phyloP scores from a whole-genome alignment of 1,284 basidiomycete species.

The Tranzscheliella williamsii region DNA sequence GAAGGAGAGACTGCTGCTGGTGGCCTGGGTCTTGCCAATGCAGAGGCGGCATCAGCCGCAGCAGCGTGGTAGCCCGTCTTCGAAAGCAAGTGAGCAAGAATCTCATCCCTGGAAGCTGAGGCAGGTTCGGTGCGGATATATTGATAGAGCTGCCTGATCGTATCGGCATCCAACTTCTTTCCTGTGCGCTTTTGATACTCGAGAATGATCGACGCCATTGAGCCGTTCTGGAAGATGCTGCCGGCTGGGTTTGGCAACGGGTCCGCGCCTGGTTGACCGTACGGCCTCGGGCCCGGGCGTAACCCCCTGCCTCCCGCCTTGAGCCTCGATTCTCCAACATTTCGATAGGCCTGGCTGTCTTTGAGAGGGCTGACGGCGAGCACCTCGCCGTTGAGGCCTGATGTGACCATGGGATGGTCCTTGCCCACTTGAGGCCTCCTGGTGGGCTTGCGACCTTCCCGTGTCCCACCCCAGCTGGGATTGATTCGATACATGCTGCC shows the following conservation, averaged over 20 bases:
- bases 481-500: conserved; percentile 57
- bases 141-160: conserved; percentile 16
- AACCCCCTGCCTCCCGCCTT: conserved; percentile 13
- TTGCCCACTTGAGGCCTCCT: conserved; percentile 44
- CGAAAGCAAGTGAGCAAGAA: conserved; percentile 27
- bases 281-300: conserved; percentile 41
- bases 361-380: conserved; percentile 47
- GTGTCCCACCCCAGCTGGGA: conserved; percentile 48
- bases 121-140: conserved; percentile 27
- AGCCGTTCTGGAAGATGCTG: conserved; percentile 52
- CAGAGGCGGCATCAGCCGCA: conserved; percentile 26
- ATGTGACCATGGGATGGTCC: conserved; percentile 51
- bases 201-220: conserved; percentile 43
- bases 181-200: conserved; percentile 46
- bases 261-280: conserved; percentile 49
- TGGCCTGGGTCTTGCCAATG: conserved; percentile 15
- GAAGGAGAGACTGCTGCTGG: too few relatives aligned
- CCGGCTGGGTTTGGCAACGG: conserved; percentile 51
- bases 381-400: conserved; percentile 47
- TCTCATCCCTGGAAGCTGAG: conserved; percentile 30
- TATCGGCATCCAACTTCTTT: conserved; percentile 31
- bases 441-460: conserved; percentile 43
- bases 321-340: conserved; percentile 24
- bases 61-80: conserved; percentile 37
- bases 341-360: conserved; percentile 45